Evolutionary conservation across 345 rosid genomes (phyloP).

Genomic region (Citrus mangshanensis): DNA sequence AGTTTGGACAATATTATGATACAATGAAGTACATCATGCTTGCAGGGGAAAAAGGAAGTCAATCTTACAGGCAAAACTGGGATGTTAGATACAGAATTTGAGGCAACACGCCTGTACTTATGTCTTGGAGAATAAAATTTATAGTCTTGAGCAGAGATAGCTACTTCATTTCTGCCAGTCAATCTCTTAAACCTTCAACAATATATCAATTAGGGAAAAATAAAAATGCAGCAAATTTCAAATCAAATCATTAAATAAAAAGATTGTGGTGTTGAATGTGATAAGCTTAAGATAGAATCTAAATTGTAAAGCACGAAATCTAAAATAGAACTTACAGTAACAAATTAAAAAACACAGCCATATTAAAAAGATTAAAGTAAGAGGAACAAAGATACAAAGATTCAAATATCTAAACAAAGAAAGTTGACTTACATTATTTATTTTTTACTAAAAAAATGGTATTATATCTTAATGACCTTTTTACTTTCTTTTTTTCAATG

Average conservation of each 20-base stretch:
- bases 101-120: constrained; percentile 60
- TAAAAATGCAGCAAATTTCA: background rate
- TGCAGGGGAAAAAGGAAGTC: background rate
- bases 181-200: constrained; percentile 69
- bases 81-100: constrained; percentile 49
- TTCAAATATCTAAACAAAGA: no score
- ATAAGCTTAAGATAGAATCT: background rate
- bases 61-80: constrained; percentile 64
- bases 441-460: no score
- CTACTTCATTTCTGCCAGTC: constrained; percentile 82
- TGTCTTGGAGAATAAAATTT: constrained; percentile 92
- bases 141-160: constrained; percentile 68
- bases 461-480: no score
- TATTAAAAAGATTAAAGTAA: no score
- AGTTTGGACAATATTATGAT: background rate
- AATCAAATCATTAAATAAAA: background rate
- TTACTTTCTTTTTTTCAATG: no score
- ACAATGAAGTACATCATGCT: background rate
- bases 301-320: background rate
- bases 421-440: no score
- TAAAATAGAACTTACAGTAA: no score
- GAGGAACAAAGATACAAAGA: no score
- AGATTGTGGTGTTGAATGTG: background rate
- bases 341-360: no score
- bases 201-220: constrained; percentile 20